phyloP scores from a whole-genome alignment of 2,329 filamentous ascomycete genomes.

The Biscogniauxia sp. region DNA sequence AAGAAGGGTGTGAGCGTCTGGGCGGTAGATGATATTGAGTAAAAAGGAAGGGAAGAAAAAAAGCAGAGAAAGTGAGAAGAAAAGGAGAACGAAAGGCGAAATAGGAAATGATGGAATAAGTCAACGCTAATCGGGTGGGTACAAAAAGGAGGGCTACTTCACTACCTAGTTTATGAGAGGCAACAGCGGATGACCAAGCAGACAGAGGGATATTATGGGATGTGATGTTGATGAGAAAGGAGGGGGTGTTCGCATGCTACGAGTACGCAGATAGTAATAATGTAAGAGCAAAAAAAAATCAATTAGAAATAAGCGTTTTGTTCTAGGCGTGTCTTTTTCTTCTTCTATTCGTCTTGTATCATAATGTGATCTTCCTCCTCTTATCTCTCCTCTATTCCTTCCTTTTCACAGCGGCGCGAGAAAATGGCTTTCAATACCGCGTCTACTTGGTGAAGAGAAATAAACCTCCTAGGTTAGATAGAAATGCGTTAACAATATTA shows the following conservation, averaged over 20 bases:
- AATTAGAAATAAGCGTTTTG: neutral
- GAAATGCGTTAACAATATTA: no score
- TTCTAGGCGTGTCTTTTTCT: neutral
- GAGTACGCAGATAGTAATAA: neutral
- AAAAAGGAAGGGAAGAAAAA: conserved; percentile 12
- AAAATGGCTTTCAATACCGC: no score
- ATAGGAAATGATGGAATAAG: neutral
- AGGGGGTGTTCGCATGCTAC: neutral
- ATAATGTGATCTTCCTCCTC: no score
- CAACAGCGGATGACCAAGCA: neutral
- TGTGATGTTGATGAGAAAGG: neutral
- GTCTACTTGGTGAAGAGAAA: no score
- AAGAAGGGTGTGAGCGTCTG: conserved; percentile 50
- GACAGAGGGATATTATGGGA: neutral
- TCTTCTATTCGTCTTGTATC: neutral
- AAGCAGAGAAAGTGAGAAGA: neutral
- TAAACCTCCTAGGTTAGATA: no score
- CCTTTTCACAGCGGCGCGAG: no score
- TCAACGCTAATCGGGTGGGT: no score
- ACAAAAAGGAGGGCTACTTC: neutral
- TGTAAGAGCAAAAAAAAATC: neutral
- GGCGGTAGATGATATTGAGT: conserved; percentile 49
- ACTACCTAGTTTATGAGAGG: neutral
- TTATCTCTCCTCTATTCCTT: no score
- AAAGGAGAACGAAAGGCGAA: no score